Evolutionary conservation across 2,329 filamentous ascomycete genomes (phyloP), one percentile per base, ranked within the genome.

Genomic region (Sphaerulina vaccinii): DNA sequence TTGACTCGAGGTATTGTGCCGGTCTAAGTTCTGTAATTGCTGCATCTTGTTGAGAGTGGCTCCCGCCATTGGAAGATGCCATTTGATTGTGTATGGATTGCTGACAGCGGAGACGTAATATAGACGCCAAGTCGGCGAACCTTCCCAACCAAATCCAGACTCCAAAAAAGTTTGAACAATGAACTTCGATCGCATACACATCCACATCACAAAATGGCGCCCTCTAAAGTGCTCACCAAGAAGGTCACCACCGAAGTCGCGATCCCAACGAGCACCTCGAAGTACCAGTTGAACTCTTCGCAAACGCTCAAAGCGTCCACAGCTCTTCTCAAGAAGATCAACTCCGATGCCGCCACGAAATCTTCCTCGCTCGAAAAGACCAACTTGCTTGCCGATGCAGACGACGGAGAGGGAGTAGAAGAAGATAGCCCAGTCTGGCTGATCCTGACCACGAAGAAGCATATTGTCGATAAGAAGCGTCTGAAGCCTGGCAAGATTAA

Each of bases 401-500:
- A 76, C 27, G 74, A 75, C 22, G 70, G 73, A 19, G 66, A 70
- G 1, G 64, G 70, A 3, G 63, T 71, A 21, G 71, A 78, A 52
- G 75, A 76, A 42, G 76, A 79, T 13, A 64, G 67, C 5, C 75
- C 80, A n/a, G 71, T 86, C 51, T 85, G 82, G 77, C 76, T 85
- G 33, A 73, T 79, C 38, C 67, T 86, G 22, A 81, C 82, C 16
- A 85, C 83, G 29, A 86, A 86, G 71, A 82, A 83, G 70, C 81
- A 85, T 65, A 79, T 85, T 57, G 75, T 79, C 56, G 87, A 95
- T 73, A 86, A 88, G 71, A 83, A 83, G 68, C 81, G 84, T 49
- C 79, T 96, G 61, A 92, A 95, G 77, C 90, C 91, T 22, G 81
- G 82, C 70, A 95, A 92, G 74, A 88, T 96, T 52, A 55, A 59